phyloP scores from a whole-genome alignment of 495 filamentous ascomycete genomes.

The Aspergillus cavernicola region DNA sequence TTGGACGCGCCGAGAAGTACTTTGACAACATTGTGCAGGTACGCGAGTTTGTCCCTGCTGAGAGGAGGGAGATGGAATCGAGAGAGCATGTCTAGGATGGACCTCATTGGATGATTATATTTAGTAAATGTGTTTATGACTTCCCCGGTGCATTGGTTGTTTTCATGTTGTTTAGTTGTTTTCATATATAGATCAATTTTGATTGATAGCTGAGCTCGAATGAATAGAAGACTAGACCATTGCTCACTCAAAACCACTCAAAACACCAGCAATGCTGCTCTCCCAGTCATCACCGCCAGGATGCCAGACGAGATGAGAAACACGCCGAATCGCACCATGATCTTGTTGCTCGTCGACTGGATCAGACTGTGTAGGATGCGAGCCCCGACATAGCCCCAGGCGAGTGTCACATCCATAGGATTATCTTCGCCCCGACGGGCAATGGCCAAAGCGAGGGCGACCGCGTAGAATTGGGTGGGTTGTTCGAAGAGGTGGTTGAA shows the following conservation, averaged over 20 bases:
- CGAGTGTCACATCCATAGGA: conserved; percentile 12
- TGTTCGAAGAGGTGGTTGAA: conserved; percentile 28
- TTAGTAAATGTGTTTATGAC: no score
- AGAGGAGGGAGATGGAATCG: no score
- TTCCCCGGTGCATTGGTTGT: no score
- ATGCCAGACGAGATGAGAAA: conserved; percentile 18
- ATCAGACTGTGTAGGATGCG: conserved; percentile 24
- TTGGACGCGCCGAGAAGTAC: neutral
- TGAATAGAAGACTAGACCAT: no score
- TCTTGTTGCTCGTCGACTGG: conserved; percentile 15
- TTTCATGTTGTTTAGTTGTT: no score
- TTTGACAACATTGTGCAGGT: no score
- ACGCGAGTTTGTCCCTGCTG: no score
- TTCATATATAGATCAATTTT: no score
- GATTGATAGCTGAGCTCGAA: no score
- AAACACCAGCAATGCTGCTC: conserved; percentile 17
- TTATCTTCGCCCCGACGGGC: conserved; percentile 12
- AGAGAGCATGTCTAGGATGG: no score
- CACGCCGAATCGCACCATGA: conserved; percentile 13
- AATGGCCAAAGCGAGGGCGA: conserved; percentile 19
- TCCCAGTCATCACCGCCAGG: conserved; percentile 16
- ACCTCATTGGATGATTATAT: no score
- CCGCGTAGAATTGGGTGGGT: conserved; percentile 28
- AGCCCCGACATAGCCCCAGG: conserved; percentile 21
- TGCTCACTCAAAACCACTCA: no score